These are phyloP conservation scores for Skeletonema menzelii DNA, from an alignment of 108 stramenopile genomes.

Conservation along the genomic window DNA sequence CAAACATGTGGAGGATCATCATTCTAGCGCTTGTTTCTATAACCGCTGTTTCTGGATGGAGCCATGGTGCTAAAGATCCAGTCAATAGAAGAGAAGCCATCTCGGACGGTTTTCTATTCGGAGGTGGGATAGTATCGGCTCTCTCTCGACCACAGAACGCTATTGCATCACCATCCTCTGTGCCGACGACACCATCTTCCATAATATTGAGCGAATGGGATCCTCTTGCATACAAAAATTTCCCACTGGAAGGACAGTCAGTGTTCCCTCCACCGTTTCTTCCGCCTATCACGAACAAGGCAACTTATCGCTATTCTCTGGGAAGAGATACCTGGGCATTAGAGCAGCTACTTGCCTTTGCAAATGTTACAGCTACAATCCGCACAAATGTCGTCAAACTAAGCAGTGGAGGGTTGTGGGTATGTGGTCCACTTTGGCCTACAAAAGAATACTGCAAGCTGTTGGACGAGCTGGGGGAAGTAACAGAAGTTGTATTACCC, in stretches of 20 bases:
- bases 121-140: not conserved
- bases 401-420: conserved; percentile 54
- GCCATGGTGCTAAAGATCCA: not conserved
- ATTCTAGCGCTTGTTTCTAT: not conserved
- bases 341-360: conserved; percentile 66
- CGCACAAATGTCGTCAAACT: conserved; percentile 54
- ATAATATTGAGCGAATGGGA: not conserved
- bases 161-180: not conserved
- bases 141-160: conserved; percentile 3
- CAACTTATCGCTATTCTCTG: conserved; percentile 56
- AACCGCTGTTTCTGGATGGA: not conserved
- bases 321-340: conserved; percentile 67
- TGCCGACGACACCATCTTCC: not conserved
- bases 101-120: not conserved
- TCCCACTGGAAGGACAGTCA: not conserved
- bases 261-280: conserved; percentile 45
- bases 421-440: conserved; percentile 58
- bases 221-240: conserved; percentile 4
- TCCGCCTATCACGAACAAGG: conserved; percentile 58
- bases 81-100: conserved; percentile 5
- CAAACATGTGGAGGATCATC: not conserved
- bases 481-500: conserved; percentile 54
- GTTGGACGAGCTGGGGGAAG: conserved; percentile 44
- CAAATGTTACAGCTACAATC: conserved; percentile 67
- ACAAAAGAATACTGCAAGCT: conserved; percentile 61